Conservation (phyloP, 805 yeast species). For the Torulaspora indica region DNA sequence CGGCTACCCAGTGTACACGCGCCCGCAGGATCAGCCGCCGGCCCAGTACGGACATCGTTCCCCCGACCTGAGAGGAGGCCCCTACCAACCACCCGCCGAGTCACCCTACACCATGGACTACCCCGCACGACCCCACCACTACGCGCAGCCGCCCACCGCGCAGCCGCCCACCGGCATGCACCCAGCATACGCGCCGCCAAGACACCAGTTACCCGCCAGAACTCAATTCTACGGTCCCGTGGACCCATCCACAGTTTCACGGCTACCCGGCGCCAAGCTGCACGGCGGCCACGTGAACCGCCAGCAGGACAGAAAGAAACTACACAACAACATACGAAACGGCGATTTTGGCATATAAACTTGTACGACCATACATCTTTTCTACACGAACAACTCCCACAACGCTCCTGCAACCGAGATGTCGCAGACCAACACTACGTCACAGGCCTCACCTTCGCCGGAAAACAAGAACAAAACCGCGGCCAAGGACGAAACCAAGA, state of each 20-base stretch:
- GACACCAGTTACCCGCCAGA: background rate
- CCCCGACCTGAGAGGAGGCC: too few relatives aligned
- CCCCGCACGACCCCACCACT: background rate
- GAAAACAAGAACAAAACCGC: constrained; percentile 3
- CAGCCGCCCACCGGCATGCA: background rate
- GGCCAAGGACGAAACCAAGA: constrained; percentile 5
- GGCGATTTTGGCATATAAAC: constrained; percentile 59
- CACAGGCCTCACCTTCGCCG: constrained; percentile 2
- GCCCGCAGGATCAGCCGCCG: too few relatives aligned
- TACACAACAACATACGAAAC: constrained; percentile 60
- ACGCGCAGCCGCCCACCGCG: background rate
- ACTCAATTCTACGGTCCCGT: background rate
- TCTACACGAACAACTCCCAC: too few relatives aligned
- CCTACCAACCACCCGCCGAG: too few relatives aligned
- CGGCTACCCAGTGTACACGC: too few relatives aligned
- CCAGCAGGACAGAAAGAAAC: constrained; percentile 48
- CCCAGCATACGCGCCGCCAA: background rate
- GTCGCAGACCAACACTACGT: constrained; percentile 8
- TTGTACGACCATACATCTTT: background rate
- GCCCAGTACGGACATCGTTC: too few relatives aligned
- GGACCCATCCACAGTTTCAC: background rate
- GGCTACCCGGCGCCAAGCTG: constrained; percentile 31
- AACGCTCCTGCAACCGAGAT: too few relatives aligned
- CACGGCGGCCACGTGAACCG: constrained; percentile 40
- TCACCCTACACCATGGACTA: background rate